Evolutionary conservation across 2,329 filamentous ascomycete species (phyloP).

Genomic region (Aureobasidium sp.): DNA sequence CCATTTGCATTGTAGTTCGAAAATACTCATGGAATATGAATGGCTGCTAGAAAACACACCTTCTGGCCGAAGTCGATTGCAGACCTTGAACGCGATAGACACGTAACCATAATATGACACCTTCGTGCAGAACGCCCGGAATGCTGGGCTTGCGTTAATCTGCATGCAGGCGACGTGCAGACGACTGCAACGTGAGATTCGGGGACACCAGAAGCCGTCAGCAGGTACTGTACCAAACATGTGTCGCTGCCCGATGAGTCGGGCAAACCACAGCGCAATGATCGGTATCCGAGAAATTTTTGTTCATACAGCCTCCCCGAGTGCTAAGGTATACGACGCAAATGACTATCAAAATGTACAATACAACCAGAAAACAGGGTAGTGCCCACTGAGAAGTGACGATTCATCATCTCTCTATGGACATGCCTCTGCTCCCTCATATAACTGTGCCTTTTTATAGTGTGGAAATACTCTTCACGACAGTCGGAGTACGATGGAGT

Average conservation of each 20-base stretch:
- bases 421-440: too few species aligned
- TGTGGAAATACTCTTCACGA: too few species aligned
- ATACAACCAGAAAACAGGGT: too few species aligned
- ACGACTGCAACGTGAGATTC: background rate
- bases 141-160: background rate
- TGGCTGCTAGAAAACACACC: background rate
- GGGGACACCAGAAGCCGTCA: conserved; percentile 3
- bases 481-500: too few species aligned
- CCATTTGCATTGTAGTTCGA: too few species aligned
- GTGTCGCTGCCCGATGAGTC: background rate
- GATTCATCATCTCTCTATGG: too few species aligned
- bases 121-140: background rate
- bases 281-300: background rate
- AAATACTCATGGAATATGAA: background rate
- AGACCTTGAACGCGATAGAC: background rate
- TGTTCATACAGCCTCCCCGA: background rate
- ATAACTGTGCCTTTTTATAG: too few species aligned
- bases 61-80: background rate
- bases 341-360: too few species aligned
- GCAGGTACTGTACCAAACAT: background rate
- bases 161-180: conserved; percentile 9
- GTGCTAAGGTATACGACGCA: too few species aligned
- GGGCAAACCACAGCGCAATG: background rate
- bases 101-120: background rate
- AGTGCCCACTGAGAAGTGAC: too few species aligned